Base-by-base conservation (phyloP, 139 green algal genomes). In the Volvox reticuliferus region DNA sequence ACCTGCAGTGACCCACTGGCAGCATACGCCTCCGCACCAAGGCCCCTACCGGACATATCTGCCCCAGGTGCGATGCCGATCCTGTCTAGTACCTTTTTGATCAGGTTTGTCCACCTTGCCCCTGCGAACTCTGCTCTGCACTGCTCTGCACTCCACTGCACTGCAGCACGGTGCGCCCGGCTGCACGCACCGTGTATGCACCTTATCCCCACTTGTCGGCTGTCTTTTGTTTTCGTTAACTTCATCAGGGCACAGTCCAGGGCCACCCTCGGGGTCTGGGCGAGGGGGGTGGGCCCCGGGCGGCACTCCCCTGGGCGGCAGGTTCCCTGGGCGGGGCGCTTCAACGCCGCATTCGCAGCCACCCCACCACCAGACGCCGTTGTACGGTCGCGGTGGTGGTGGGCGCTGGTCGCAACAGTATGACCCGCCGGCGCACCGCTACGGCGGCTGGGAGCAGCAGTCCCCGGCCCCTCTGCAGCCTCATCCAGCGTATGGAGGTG, bases 1-100 rank as follows among this genome's bases (percentile, higher is more conserved):
- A 73, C 65, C 75, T 30, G 12, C 89, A 94, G 92, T n/a, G 92
- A 94, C 30, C 92, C 92, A 12, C 77, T 94, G 2, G 89, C 89
- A 26, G 86, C 92, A 13, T 93, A 92, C 76, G 62, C 89, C 6
- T 91, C 87, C 14, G 87, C 61, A 2, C 76, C 87, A 1, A 32
- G 62, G 12, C 17, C 61, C 13, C 71, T 44, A 12, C 86, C 86
- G 1, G 37, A 22, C 22, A 55, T 69, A 0, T 55, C 71, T 50
- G 71, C 86, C 0, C 44, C 86, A 69, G 85, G 85, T 82, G 67
- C 63, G 65, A 36, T 73, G 24, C 13, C 36, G 71, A 79, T n/a
- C n/a, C n/a, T n/a, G n/a, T n/a, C 44, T 9, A 55, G 44, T 55
- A 9, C 44, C 44, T 55, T 55, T 55, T 9, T 55, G 44, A 55